phyloP scores from a whole-genome alignment of 176 grass and related monocot species.

The sorghum (Sorghum bicolor) region Sorghum_bicolor_NCBIv3 NC_012872.2:7301501-7302000 shows the following conservation, averaged over 20 bases:
- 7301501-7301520: conserved; percentile 1
- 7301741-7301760: conserved; percentile 19
- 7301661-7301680: background rate
- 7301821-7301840: background rate
- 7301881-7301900: background rate
- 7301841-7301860: background rate
- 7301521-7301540: background rate
- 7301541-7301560: conserved; percentile 15
- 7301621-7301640: background rate
- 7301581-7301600: conserved; percentile 6
- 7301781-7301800: background rate
- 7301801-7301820: background rate
- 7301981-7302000: background rate
- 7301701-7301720: background rate
- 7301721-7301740: background rate
- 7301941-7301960: background rate
- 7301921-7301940: background rate
- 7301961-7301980: background rate
- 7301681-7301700: background rate
- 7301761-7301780: background rate
- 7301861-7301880: background rate
- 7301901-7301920: background rate
- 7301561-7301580: background rate
- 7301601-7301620: background rate
- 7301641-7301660: background rate